Evolutionary conservation across 305 asterid genomes (phyloP).

Genomic region (Lippia alba): DNA sequence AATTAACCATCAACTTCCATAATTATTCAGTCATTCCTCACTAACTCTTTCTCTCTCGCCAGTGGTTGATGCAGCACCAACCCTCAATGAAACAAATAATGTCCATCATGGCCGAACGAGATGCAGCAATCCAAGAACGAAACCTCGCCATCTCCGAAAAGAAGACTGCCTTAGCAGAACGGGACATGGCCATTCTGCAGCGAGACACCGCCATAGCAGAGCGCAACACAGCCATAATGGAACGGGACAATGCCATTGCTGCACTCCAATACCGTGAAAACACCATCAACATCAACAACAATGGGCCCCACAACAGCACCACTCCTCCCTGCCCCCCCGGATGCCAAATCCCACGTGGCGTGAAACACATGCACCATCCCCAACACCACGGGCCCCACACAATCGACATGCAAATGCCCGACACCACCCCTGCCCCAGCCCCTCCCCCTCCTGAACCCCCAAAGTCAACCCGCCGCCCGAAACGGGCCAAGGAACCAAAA

Average conservation of each 20-base stretch:
- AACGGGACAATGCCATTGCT: slow-evolving; percentile 87
- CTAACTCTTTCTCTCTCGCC: slow-evolving; percentile 7
- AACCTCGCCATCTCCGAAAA: slow-evolving; percentile 89
- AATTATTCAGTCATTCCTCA: no score
- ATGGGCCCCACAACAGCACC: slow-evolving; percentile 38
- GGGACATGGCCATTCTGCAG: slow-evolving; percentile 85
- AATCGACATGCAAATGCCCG: slow-evolving; percentile 54
- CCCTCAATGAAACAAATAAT: slow-evolving; percentile 77
- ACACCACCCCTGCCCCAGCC: slow-evolving; percentile 53
- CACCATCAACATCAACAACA: slow-evolving; percentile 55
- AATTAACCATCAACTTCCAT: no score
- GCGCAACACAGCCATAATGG: slow-evolving; percentile 79
- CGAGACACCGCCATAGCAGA: slow-evolving; percentile 87
- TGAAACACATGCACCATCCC: slow-evolving; percentile 81
- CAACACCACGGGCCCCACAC: slow-evolving; percentile 60
- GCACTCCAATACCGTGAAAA: slow-evolving; percentile 78
- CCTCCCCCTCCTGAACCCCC: slow-evolving; percentile 61
- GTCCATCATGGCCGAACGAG: slow-evolving; percentile 91
- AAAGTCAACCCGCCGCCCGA: slow-evolving; percentile 56
- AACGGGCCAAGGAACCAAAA: slow-evolving; percentile 71
- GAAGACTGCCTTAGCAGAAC: slow-evolving; percentile 84
- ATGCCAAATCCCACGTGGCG: slow-evolving; percentile 71
- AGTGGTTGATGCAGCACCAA: slow-evolving; percentile 76
- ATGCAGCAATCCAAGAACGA: slow-evolving; percentile 91
- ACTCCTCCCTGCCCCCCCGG: slow-evolving; percentile 72